Percentiles rank a stretch among this genome's conserved stretches.
phyloP scores from a whole-genome alignment of 108 stramenopile genomes.

The Cyclotella atomus region DNA sequence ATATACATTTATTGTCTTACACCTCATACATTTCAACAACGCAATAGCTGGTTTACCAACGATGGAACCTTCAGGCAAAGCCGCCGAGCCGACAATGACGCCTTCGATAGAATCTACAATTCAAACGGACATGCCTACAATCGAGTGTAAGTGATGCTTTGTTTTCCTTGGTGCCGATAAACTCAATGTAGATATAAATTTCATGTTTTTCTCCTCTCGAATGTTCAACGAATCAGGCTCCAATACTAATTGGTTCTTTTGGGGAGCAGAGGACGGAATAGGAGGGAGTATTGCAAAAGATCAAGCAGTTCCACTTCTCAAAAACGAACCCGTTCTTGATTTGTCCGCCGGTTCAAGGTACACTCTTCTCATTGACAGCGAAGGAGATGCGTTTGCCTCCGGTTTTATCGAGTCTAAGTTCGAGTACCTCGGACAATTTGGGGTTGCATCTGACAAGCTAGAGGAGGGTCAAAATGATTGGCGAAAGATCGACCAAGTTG shows the following conservation, averaged over 20 bases:
- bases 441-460: neutral
- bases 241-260: conserved; percentile 1
- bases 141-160: neutral
- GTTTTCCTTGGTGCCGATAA: neutral
- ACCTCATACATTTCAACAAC: too few species aligned
- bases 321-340: neutral
- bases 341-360: conserved; percentile 22
- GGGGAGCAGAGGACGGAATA: conserved; percentile 11
- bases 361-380: conserved; percentile 5
- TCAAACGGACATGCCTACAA: neutral
- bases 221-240: neutral
- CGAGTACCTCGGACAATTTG: conserved; percentile 16
- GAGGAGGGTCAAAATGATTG: neutral
- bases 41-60: too few species aligned
- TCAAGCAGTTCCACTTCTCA: neutral
- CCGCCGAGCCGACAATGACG: too few species aligned
- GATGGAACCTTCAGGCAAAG: too few species aligned
- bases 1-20: too few species aligned
- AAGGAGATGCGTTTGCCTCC: conserved; percentile 23
- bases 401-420: conserved; percentile 22
- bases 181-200: neutral
- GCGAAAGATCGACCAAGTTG: conserved; percentile 18
- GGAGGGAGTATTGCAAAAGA: conserved; percentile 4
- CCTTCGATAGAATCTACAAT: too few species aligned
- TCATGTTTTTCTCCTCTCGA: neutral